A percentile compares a stretch with the other conserved stretches of the same genome.
These are phyloP conservation scores for Pelagophyceae sp. DNA, from an alignment of 352 stramenopile species.

Conservation along the genomic window DNA sequence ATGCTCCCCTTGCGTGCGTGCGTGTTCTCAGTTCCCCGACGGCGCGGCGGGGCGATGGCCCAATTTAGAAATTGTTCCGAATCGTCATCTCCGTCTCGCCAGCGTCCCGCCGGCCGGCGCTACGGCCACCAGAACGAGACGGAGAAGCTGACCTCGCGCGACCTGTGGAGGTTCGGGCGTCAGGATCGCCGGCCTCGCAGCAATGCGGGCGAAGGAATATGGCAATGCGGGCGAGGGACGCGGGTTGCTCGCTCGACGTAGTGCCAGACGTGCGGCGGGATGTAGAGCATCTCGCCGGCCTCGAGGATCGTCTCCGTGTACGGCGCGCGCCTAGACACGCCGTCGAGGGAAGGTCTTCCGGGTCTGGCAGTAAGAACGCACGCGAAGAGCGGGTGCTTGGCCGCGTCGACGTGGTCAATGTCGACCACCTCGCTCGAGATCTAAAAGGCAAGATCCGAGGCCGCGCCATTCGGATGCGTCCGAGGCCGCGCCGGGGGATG, in stretches of 20 bases:
- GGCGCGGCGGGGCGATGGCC: too few species aligned
- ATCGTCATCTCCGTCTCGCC: background rate
- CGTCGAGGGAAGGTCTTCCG: background rate
- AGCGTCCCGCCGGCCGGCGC: background rate
- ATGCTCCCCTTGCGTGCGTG: too few species aligned
- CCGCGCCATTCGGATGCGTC: background rate
- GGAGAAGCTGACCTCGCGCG: background rate
- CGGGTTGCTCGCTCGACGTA: conserved; percentile 19
- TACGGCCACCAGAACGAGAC: conserved; percentile 20
- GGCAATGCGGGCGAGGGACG: too few species aligned
- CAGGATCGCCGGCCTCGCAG: background rate
- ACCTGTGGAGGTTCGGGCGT: background rate
- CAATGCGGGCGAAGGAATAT: too few species aligned
- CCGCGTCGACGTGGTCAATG: conserved; percentile 11
- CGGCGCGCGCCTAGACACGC: background rate
- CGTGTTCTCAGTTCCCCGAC: too few species aligned
- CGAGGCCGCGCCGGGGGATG: too few species aligned
- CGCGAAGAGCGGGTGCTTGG: conserved; percentile 20
- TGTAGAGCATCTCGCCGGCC: conserved; percentile 30
- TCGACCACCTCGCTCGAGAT: conserved; percentile 22
- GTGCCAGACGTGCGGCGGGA: conserved; percentile 30
- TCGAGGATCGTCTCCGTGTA: conserved; percentile 21
- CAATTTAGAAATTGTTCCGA: too few species aligned
- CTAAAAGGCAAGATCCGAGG: background rate
- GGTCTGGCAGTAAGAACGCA: background rate